These are phyloP conservation scores for Gaeumannomyces tritici DNA, from an alignment of 2,329 filamentous ascomycete genomes.

Conservation along the genomic window DNA sequence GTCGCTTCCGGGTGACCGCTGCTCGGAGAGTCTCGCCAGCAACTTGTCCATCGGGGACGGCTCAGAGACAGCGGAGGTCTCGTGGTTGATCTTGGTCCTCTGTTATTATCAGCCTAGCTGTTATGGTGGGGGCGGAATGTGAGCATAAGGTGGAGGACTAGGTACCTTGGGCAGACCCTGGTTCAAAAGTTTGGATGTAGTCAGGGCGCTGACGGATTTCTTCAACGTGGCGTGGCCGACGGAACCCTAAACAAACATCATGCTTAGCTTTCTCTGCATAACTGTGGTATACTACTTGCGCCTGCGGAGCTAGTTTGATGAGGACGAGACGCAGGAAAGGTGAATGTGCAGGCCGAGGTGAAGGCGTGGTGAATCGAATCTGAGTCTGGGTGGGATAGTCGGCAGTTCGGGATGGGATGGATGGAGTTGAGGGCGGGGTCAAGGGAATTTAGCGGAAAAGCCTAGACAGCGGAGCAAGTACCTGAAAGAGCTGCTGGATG, in stretches of 20 bases:
- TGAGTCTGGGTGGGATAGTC: not conserved
- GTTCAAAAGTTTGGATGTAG: slow-evolving; percentile 45
- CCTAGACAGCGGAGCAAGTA: slow-evolving; percentile 6
- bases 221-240: slow-evolving; percentile 18
- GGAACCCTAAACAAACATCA: not conserved
- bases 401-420: not conserved
- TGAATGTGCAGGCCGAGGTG: not conserved
- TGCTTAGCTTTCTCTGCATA: not conserved
- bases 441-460: not conserved
- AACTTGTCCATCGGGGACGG: slow-evolving; percentile 59
- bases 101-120: slow-evolving; percentile 20
- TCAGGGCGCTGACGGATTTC: slow-evolving; percentile 35
- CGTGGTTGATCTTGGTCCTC: slow-evolving; percentile 39
- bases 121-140: not conserved
- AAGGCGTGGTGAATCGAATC: not conserved
- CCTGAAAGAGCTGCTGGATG: slow-evolving; percentile 16
- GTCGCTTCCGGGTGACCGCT: slow-evolving; percentile 49
- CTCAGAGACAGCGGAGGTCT: slow-evolving; percentile 24
- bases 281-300: not conserved
- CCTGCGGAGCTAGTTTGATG: not conserved
- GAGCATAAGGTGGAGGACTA: slow-evolving; percentile 17
- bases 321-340: not conserved
- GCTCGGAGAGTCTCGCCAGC: slow-evolving; percentile 64
- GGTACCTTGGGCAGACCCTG: slow-evolving; percentile 45
- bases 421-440: not conserved